Base-by-base conservation (phyloP, 176 grass and related monocot genomes). In the Echinochloa phyllopogon region DNA sequence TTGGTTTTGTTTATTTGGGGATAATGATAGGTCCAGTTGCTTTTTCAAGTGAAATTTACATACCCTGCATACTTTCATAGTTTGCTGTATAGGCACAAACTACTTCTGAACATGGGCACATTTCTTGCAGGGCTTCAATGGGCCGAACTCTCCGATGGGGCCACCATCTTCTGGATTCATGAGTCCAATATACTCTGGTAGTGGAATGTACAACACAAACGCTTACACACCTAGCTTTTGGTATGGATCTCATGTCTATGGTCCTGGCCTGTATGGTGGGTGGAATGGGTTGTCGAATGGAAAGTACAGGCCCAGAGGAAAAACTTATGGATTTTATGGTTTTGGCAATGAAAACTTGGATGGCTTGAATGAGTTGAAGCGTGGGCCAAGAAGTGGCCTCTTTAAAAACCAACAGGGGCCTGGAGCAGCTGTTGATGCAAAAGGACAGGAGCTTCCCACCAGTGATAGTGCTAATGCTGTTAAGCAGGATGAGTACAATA, bases 351-450 rank as follows among this genome's bases (percentile, higher is more conserved):
- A 84, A 80, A 96, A 86, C 63, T 79, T 87, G n/a, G 89, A 96
- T 81, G 89, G 91, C 8, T 88, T 93, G 41, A 93, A 77, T 86
- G 94, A 96, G 82, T 85, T 96, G 59, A 96, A 91, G 69, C 86
- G 87, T 75, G 94, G 94, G 12, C 94, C 94, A 75, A 89, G 94
- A 87, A 73, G 84, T 76, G 72, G 64, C 14, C 85, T 50, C 25
- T 87, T 82, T 20, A 93, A 89, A 86, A 90, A 74, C 64, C 81
- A 89, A 20, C 83, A 76, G 74, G 84, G 25, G 3, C 57, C 78
- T 72, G 85, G 62, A 48, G 66, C 68, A 64, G 83, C 60, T 89
- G 56, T 43, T 90, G 76, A 59, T 84, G 69, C 79, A 11, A 89
- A 84, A 78, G 89, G 82, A 36, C 85, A 91, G 44, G 77, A 79